phyloP scores from a whole-genome alignment of 441 rosid genomes.

The Pelargonium hybrid region DNA sequence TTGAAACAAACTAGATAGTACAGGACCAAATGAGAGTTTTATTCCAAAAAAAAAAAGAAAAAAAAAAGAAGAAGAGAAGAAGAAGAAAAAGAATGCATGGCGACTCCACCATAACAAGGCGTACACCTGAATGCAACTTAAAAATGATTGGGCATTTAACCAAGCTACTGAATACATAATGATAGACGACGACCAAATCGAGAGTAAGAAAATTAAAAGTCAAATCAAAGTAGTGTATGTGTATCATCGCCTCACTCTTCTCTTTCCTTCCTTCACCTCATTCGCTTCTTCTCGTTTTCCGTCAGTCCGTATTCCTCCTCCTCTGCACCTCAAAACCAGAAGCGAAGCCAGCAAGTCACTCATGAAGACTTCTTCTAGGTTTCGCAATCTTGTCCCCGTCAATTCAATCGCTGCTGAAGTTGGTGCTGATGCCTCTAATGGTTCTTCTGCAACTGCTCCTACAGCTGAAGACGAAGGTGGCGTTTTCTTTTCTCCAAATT shows the following conservation, averaged over 20 bases:
- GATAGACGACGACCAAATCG: no score
- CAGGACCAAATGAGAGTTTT: no score
- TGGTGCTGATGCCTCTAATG: conserved; percentile 27
- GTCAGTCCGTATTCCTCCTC: conserved; percentile 18
- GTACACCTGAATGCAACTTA: background rate
- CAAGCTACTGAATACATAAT: no score
- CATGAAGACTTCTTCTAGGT: conserved; percentile 33
- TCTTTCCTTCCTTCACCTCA: conserved; percentile 8
- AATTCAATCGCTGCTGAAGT: conserved; percentile 33
- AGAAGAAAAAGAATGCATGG: no score
- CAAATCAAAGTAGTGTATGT: no score
- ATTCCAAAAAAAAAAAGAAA: no score
- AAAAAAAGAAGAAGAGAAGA: no score
- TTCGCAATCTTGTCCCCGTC: conserved; percentile 34
- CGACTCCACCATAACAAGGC: background rate
- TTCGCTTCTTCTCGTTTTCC: conserved; percentile 21
- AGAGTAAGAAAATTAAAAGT: no score
- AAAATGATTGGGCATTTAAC: no score
- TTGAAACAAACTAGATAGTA: no score
- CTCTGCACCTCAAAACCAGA: conserved; percentile 15
- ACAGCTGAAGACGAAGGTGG: conserved; percentile 51
- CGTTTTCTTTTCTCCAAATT: background rate
- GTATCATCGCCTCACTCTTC: no score
- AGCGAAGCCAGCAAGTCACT: conserved; percentile 24
- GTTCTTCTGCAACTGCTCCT: conserved; percentile 19